These are phyloP conservation scores for Verbena officinalis DNA, from an alignment of 257 asterid species.

Conservation along the genomic window DNA sequence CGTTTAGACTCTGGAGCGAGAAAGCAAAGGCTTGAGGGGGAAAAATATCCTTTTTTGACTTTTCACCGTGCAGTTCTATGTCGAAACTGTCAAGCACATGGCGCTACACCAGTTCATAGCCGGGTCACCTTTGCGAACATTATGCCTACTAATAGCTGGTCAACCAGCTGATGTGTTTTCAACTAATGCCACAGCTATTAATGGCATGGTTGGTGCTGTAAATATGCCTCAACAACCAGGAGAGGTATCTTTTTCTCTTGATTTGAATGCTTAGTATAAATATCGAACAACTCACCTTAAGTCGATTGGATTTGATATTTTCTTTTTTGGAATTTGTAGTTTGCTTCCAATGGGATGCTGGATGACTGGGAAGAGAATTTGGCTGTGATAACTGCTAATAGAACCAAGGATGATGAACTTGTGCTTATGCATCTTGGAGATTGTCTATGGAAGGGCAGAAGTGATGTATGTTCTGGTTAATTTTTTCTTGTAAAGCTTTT, in stretches of 20 bases:
- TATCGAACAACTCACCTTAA: no score
- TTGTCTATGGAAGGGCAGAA: constrained; percentile 94
- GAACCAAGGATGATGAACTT: constrained; percentile 95
- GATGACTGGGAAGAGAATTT: constrained; percentile 97
- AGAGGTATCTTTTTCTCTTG: constrained; percentile 54
- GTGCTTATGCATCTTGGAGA: constrained; percentile 98
- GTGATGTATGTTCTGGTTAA: constrained; percentile 64
- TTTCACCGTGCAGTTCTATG: constrained; percentile 75
- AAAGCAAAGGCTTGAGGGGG: no score
- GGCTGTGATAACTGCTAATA: constrained; percentile 93
- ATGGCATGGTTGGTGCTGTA: constrained; percentile 40
- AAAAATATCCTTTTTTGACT: constrained; percentile 7
- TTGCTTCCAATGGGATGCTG: constrained; percentile 75
- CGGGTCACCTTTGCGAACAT: constrained; percentile 95
- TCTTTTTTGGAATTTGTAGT: no score
- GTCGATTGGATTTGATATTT: no score
- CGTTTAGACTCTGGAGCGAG: no score
- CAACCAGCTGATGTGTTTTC: constrained; percentile 93
- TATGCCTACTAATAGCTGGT: constrained; percentile 92
- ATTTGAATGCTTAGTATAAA: constrained; percentile 19
- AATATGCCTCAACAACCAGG: constrained; percentile 56
- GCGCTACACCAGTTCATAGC: constrained; percentile 83
- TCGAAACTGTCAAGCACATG: constrained; percentile 91
- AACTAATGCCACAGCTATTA: constrained; percentile 45
- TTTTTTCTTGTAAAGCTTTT: no score